Conservation (phyloP, 1,284 basidiomycete genomes). For the Sporisorium exsertum region DNA sequence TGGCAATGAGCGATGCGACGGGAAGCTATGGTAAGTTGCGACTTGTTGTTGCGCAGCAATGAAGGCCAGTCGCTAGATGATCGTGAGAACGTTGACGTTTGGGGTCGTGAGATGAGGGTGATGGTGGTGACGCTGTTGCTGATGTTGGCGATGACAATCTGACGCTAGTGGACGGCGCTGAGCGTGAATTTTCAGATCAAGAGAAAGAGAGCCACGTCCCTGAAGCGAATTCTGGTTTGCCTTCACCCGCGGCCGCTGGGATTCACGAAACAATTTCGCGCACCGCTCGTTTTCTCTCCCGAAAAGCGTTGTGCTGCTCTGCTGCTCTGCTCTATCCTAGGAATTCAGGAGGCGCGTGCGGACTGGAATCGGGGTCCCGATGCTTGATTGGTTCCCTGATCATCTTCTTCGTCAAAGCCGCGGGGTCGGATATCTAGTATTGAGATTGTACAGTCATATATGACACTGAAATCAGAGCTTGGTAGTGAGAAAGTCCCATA, state of each 20-base stretch:
- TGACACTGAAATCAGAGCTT: conserved; percentile 12
- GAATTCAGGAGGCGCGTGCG: not conserved
- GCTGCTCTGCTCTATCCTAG: too few relatives aligned
- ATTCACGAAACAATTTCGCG: conserved; percentile 15
- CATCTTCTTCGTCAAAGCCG: too few relatives aligned
- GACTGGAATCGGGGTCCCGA: not conserved
- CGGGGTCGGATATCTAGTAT: too few relatives aligned
- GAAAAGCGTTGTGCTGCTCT: not conserved
- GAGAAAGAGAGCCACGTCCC: not conserved
- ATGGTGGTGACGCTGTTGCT: conserved; percentile 7
- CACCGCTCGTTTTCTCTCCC: not conserved
- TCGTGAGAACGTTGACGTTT: not conserved
- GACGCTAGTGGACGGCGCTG: conserved; percentile 20
- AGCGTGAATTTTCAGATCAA: conserved; percentile 22
- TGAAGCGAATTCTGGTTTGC: conserved; percentile 4
- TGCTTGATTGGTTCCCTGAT: not conserved
- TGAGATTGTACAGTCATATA: too few relatives aligned
- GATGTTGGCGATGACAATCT: conserved; percentile 4
- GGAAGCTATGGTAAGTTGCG: not conserved
- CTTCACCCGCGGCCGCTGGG: not conserved
- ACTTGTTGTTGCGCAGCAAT: not conserved
- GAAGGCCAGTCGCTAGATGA: not conserved
- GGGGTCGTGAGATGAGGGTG: not conserved
- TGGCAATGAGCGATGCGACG: not conserved
- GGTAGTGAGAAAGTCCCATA: conserved; percentile 25